Base-by-base conservation (phyloP, 1,139 yeast genomes). In the Sugiyamaella xylanicola region DNA sequence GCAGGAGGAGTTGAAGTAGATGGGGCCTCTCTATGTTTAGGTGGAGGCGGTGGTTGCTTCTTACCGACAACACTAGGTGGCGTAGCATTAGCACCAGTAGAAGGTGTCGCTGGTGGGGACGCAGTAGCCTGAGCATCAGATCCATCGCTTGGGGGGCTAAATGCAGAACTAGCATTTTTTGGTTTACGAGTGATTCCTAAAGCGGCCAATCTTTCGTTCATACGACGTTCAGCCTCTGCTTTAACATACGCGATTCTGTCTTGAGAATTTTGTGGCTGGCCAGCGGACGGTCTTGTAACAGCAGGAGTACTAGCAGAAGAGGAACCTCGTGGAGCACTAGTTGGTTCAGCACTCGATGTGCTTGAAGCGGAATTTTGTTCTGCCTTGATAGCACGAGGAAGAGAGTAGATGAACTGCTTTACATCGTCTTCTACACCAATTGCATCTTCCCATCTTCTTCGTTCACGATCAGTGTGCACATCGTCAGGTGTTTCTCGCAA, bases 181-280 rank as follows among this genome's bases (percentile, higher is more conserved):
- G 63, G 57, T 40, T 71, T 70, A 61, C 86, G 77, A 29, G 81
- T 75, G 53, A 89, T 83, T 1, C 97, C 97, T 57, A 92, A 78
- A 61, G 87, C 87, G 1, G 96, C 97, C 68, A 91, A 77, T 64
- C 95, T 78, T 65, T 91, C 97, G 61, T 84, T 86, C 95, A 92
- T 91, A 66, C 90, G 82, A 71, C 86, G 84, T 64, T 87, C 89
- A 0, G 98, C 98, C 66, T 89, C 96, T 11, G 93, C 96, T 68
- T 89, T 90, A 58, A 91, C 86, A 63, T 85, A 84, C 4, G 92
- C 92, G 5, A 95, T 81, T 62, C 97, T 79, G 56, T 89, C 45
- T 19, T 46, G 43, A 40, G 51, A 46, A 5, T 51, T 48, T 15
- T 53, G 47, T 8, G 55, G 35, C 9, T 42, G 43, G 22, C 56